phyloP scores from a whole-genome alignment of 2,329 filamentous ascomycete genomes.

The Graphium sp. region DNA sequence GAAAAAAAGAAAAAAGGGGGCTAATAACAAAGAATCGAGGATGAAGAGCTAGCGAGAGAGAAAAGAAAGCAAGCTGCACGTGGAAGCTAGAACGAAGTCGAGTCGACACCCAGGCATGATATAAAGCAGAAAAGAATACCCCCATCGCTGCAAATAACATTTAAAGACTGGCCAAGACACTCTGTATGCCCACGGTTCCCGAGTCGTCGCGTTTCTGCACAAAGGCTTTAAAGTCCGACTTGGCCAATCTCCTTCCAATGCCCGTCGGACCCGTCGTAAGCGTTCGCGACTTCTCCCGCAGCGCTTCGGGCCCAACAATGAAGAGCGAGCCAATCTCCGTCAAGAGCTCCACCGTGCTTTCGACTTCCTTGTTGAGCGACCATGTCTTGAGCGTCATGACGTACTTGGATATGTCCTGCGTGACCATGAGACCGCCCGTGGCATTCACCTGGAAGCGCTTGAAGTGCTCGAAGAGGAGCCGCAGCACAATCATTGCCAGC shows the following conservation, averaged over 20 bases:
- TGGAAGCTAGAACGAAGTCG: no score
- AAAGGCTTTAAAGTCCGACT: slow-evolving; percentile 66
- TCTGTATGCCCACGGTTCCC: slow-evolving; percentile 64
- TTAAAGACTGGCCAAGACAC: slow-evolving; percentile 52
- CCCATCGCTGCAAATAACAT: no score
- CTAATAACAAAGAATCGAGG: no score
- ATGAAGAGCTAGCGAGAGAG: no score
- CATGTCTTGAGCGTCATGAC: slow-evolving; percentile 71
- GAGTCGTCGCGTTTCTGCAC: slow-evolving; percentile 75
- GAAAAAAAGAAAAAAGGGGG: no score
- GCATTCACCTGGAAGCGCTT: slow-evolving; percentile 89
- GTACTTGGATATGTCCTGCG: slow-evolving; percentile 91
- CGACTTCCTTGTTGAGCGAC: slow-evolving; percentile 54
- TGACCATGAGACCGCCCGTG: slow-evolving; percentile 85
- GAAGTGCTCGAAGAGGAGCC: slow-evolving; percentile 77
- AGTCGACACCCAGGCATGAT: no score
- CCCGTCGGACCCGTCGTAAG: slow-evolving; percentile 24
- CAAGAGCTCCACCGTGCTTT: slow-evolving; percentile 62
- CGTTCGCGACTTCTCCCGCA: slow-evolving; percentile 52
- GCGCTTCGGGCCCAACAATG: slow-evolving; percentile 71
- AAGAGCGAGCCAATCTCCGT: slow-evolving; percentile 92
- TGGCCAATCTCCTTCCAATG: slow-evolving; percentile 37
- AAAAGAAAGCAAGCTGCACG: no score
- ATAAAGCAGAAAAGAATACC: no score
- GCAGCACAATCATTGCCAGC: slow-evolving; percentile 62